Evolutionary conservation across 371 early-diverging fungal species (phyloP), one percentile per base, ranked within the genome.

Genomic region (Smittium mucronatum): DNA sequence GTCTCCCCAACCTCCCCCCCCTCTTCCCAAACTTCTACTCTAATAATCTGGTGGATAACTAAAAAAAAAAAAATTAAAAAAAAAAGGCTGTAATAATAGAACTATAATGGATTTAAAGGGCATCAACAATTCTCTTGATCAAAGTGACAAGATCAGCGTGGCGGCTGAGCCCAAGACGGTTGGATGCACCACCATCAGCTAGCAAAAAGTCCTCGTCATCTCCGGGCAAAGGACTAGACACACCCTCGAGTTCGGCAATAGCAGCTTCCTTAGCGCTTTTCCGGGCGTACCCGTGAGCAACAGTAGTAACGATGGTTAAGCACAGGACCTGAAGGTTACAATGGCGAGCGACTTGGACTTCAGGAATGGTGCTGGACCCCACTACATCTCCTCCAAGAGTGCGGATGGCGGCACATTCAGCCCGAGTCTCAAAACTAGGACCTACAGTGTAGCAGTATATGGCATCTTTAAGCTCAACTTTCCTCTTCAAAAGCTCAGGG

Each of bases 321-420:
- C 92, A 94, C 64, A 97, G 79, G 5, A 94, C 91, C 68, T 86
- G 81, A 63, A 97, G 80, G 25, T 93, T 94, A 33, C 88, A 86
- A 78, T 97, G 95, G 35, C 88, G 84, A n/a, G 95, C 95, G 34
- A 90, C 86, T 34, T 93, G 79, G 29, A 93, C 92, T 75, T 97
- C 97, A 25, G 95, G 95, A n/a, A 92, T 87, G 15, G 94, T 95
- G 31, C 90, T 88, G 90, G 94, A 93, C 31, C 96, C 96, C 17
- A 97, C 91, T 35, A 86, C 88, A 80, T 95, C 95, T 29, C 86
- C 95, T 47, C 94, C 94, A 63, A 86, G 73, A 0, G 74, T 58
- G 17, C 83, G 80, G 72, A 97, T 78, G 73, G 86, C 87, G 36
- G 91, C 79, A 66, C 89, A 88, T 76, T 97, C 97, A 1, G 93